Conservation (phyloP, 768 basidiomycete species). For the Pisolithus marmoratus region DNA sequence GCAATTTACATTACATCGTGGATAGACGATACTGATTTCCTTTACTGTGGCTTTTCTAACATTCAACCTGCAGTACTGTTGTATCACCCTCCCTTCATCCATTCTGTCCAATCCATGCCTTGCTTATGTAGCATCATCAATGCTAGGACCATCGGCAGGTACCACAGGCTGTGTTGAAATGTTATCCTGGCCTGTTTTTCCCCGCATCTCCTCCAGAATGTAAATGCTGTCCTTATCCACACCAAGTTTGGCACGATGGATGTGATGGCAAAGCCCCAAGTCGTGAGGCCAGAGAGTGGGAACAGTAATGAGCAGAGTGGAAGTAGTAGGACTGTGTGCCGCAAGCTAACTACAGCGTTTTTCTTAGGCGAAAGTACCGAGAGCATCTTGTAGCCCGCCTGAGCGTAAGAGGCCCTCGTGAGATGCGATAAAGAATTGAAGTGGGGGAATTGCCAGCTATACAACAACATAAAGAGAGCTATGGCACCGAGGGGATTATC, state of each 20-base stretch:
- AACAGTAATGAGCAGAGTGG: slow-evolving; percentile 76
- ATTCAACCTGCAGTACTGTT: too few relatives aligned
- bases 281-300: slow-evolving; percentile 91
- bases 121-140: slow-evolving; percentile 96
- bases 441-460: slow-evolving; percentile 98
- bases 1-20: too few relatives aligned
- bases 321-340: slow-evolving; percentile 72
- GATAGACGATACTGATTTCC: too few relatives aligned
- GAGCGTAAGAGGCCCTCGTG: slow-evolving; percentile 82
- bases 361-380: slow-evolving; percentile 69
- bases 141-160: slow-evolving; percentile 81
- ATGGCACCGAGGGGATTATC: slow-evolving; percentile 81
- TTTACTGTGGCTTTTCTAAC: too few relatives aligned
- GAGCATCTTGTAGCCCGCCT: slow-evolving; percentile 92
- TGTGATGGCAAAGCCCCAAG: slow-evolving; percentile 80
- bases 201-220: slow-evolving; percentile 65
- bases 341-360: slow-evolving; percentile 80
- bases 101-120: slow-evolving; percentile 65
- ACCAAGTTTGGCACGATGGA: slow-evolving; percentile 71
- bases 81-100: background rate
- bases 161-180: slow-evolving; percentile 84
- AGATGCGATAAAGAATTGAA: slow-evolving; percentile 92
- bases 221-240: slow-evolving; percentile 61
- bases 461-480: slow-evolving; percentile 79
- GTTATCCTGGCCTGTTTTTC: slow-evolving; percentile 74